Percentiles rank a stretch among this genome's conserved stretches.
These are phyloP conservation scores for Thuidium tamariscinum DNA, from an alignment of 225 moss, liverwort and hornwort genomes.

Conservation along the genomic window DNA sequence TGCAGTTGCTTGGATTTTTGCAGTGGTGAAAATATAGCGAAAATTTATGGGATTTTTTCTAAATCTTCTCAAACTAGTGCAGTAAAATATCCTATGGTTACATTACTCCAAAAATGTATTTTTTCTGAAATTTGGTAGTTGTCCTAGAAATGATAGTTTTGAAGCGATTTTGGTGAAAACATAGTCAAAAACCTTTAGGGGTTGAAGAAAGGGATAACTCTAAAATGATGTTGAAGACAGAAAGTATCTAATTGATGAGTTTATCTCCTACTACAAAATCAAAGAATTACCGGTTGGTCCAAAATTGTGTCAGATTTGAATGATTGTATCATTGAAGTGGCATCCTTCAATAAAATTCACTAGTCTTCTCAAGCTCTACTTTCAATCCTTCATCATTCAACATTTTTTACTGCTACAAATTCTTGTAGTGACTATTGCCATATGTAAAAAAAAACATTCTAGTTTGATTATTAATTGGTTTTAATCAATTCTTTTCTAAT, in stretches of 20 bases:
- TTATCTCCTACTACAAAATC: fast-evolving
- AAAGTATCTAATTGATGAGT: background rate
- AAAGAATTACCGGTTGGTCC: background rate
- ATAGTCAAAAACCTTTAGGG: no score
- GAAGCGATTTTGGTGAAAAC: no score
- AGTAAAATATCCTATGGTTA: no score
- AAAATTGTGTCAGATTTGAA: background rate
- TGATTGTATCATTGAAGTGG: fast-evolving
- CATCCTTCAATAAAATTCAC: fast-evolving
- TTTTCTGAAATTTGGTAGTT: no score
- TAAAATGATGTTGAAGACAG: fast-evolving
- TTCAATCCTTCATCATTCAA: fast-evolving
- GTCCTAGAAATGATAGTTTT: no score
- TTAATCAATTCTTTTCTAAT: no score
- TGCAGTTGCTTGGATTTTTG: no score
- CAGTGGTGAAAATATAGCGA: no score
- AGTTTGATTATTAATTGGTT: no score
- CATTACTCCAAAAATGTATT: no score
- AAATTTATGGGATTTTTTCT: no score
- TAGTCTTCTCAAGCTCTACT: fast-evolving
- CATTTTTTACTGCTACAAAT: background rate
- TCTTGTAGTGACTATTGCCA: fast-evolving
- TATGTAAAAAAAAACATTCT: background rate
- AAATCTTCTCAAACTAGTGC: no score
- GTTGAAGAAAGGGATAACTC: fast-evolving